Conservation (phyloP, 192 early-diverging fungal species). For the Podila horticola region DNA sequence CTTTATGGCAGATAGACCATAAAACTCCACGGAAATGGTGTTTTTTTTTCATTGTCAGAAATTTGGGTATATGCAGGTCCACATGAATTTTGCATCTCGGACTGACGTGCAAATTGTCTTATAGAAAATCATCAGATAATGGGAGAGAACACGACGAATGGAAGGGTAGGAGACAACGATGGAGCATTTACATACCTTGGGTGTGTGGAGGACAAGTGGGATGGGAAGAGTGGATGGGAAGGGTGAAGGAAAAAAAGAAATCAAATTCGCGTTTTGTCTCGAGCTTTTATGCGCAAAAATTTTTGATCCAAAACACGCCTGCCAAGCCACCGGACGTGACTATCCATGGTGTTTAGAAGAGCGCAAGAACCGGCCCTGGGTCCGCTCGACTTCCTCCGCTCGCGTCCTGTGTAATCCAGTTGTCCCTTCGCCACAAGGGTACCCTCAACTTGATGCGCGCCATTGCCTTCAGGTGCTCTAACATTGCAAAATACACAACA, state of each 20-base stretch:
- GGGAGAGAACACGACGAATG: neutral
- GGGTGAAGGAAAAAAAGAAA: constrained; percentile 4
- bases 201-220: neutral
- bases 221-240: neutral
- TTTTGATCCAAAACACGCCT: neutral
- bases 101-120: constrained; percentile 55
- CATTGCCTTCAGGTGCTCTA: no score
- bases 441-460: no score
- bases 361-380: neutral
- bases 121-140: constrained; percentile 37
- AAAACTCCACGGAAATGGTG: neutral
- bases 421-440: no score
- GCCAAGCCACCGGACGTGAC: constrained; percentile 6
- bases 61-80: constrained; percentile 53
- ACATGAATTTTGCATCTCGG: constrained; percentile 29
- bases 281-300: neutral
- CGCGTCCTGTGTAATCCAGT: no score
- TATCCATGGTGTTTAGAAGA: neutral
- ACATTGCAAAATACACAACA: no score
- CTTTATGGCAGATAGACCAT: no score
- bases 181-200: no score
- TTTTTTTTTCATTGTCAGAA: constrained; percentile 25
- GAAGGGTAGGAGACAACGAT: neutral
- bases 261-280: neutral
- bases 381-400: no score